Conservation (phyloP, 768 basidiomycete genomes). For the Lactarius hengduanensis region DNA sequence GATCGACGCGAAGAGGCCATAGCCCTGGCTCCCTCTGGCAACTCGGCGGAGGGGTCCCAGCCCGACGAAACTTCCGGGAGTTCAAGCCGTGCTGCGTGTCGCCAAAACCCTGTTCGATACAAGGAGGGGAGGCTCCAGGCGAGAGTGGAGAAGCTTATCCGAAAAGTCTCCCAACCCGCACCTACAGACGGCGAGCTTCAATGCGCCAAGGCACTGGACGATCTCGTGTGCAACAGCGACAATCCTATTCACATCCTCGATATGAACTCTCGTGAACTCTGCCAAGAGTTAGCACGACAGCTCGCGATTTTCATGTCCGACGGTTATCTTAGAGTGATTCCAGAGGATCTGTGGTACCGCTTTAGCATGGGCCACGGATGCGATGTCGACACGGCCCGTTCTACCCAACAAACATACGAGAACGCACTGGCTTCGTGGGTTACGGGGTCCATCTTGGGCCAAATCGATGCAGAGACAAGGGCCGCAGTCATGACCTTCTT, state of each 20-base stretch:
- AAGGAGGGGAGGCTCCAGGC: conserved; percentile 8
- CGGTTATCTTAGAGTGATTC: conserved; percentile 18
- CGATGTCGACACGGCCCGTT: conserved; percentile 10
- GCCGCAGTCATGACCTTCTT: conserved; percentile 21
- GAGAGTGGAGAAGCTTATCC: conserved; percentile 9
- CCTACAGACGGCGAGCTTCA: conserved; percentile 12
- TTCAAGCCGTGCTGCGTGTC: conserved; percentile 10
- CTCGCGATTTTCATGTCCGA: conserved; percentile 25
- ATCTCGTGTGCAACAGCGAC: conserved; percentile 2
- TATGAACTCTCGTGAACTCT: conserved; percentile 17
- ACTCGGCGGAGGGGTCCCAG: not conserved
- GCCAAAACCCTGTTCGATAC: conserved; percentile 16
- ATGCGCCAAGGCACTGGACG: conserved; percentile 12
- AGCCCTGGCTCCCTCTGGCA: conserved; percentile 8
- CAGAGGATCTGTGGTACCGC: conserved; percentile 23
- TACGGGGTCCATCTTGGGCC: conserved; percentile 12
- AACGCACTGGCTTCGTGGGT: conserved; percentile 21
- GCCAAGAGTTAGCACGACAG: conserved; percentile 22
- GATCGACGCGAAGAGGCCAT: conserved; percentile 18
- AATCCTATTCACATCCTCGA: conserved; percentile 9
- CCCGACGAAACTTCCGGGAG: not conserved
- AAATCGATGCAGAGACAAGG: conserved; percentile 17
- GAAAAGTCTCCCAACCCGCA: conserved; percentile 1
- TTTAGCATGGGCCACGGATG: conserved; percentile 4
- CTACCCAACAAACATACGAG: conserved; percentile 23